Conservation (phyloP, 768 basidiomycete species). For the Psilocybe sp. region DNA sequence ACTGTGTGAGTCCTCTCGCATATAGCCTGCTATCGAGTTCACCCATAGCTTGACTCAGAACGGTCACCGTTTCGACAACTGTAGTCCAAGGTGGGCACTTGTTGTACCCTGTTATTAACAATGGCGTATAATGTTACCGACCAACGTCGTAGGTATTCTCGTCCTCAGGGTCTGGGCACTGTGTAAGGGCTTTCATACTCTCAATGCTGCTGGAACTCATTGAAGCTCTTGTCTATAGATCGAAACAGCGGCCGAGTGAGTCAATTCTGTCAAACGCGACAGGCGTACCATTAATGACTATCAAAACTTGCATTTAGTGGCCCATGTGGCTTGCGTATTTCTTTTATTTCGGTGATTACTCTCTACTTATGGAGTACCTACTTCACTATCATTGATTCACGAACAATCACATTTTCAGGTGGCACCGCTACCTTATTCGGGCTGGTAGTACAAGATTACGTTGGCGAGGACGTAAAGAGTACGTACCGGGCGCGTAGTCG, state of each 20-base stretch:
- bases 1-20: slow-evolving; percentile 12
- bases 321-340: slow-evolving; percentile 15
- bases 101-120: background rate
- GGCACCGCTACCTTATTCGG: slow-evolving; percentile 21
- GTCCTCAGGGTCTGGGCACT: slow-evolving; percentile 24
- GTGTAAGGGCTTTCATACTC: slow-evolving; percentile 13
- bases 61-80: slow-evolving; percentile 15
- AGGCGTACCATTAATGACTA: background rate
- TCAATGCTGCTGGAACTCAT: background rate
- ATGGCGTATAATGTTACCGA: background rate
- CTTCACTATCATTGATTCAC: background rate
- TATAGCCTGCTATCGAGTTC: background rate
- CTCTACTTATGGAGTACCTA: background rate
- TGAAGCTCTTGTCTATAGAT: background rate
- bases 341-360: slow-evolving; percentile 22
- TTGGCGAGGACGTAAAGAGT: slow-evolving; percentile 23
- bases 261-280: slow-evolving; percentile 4
- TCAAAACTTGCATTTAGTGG: slow-evolving; percentile 3
- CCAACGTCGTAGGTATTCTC: slow-evolving; percentile 17
- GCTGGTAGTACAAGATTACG: slow-evolving; percentile 23
- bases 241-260: slow-evolving; percentile 13
- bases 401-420: slow-evolving; percentile 9
- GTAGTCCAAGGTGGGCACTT: slow-evolving; percentile 17
- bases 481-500: slow-evolving; percentile 5
- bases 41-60: slow-evolving; percentile 6